Evolutionary conservation across 2,329 filamentous ascomycete species (phyloP).

Genomic region (Sphaerulina vaccinii): DNA sequence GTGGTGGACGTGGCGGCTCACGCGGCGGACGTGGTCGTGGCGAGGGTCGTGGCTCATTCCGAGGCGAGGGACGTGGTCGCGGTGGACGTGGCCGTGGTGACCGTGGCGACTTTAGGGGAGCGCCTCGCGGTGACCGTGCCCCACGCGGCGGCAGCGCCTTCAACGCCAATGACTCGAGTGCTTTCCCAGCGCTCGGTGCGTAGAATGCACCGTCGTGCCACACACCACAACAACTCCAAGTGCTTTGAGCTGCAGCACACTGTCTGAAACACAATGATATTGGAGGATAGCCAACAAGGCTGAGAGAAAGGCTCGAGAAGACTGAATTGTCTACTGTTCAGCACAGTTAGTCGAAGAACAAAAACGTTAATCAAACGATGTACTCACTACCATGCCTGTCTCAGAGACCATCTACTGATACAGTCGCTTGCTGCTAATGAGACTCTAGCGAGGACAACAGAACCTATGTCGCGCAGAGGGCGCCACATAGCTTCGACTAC

Average conservation of each 20-base stretch:
- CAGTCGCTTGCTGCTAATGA: too few species aligned
- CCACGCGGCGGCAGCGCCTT: conserved; percentile 32
- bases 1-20: conserved; percentile 53
- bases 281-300: neutral
- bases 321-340: neutral
- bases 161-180: conserved; percentile 36
- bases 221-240: neutral
- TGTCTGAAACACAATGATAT: neutral
- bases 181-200: conserved; percentile 38
- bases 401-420: too few species aligned
- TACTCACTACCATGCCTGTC: neutral
- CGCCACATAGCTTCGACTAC: too few species aligned
- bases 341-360: conserved; percentile 3
- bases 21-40: conserved; percentile 44
- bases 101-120: conserved; percentile 38
- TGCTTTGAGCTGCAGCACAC: conserved; percentile 6
- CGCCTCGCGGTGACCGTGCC: conserved; percentile 28
- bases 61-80: conserved; percentile 45
- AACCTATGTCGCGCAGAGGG: too few species aligned
- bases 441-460: too few species aligned
- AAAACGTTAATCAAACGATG: conserved; percentile 4
- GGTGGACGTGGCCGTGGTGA: conserved; percentile 34
- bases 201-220: conserved; percentile 8
- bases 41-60: conserved; percentile 41
- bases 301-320: neutral